Base-by-base conservation (phyloP, 2,329 filamentous ascomycete genomes). In the Nannizziopsis barbatae region DNA sequence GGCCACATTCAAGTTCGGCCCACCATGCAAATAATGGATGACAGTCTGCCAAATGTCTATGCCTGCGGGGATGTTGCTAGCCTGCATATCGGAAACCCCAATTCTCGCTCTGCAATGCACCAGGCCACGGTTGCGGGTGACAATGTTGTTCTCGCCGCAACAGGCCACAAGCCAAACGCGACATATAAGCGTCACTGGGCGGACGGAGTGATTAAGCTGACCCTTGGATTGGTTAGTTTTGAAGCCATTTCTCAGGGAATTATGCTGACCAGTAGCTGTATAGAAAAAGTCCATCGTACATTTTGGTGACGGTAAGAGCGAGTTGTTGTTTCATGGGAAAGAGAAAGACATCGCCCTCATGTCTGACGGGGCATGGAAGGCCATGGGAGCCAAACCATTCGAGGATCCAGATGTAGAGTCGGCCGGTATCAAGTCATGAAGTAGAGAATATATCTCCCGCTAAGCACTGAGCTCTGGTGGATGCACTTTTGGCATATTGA, bases 21-120 rank as follows among this genome's bases (percentile, higher is more conserved):
- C 0, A 79, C 74, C 0, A 65, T 84, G 30, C 79, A 83, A 52
- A 65, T 84, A 11, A 57, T 62, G 6, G 73, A 76, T 54, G 62
- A 68, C 1, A 50, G 52, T 0, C 65, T 73, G 7, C 66, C 71
- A 1, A 72, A 78, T 51, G 67, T 83, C 1, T 84, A 79, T 55
- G 75, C 75, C 1, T 73, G 77, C n/a, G 81, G 81, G 14, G 80
- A 84, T 53, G 76, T 84, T 3, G 73, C 77, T 3, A 74, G 76
- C 20, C 72, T 71, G 1, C 68, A 70, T 0, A 66, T 66, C 0
- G 62, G 65, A 32, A 73, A 72, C 5, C 39, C 38, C 38, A 80
- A 80, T 57, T 76, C 73, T 0, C 69, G 78, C 8, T 71, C 76
- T 0, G 76, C 75, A 0, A 66, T 68, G 39, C 65, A 68, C 9